Evolutionary conservation across 208 protist species (phyloP).

Genomic region (Willaertia magna): DNA sequence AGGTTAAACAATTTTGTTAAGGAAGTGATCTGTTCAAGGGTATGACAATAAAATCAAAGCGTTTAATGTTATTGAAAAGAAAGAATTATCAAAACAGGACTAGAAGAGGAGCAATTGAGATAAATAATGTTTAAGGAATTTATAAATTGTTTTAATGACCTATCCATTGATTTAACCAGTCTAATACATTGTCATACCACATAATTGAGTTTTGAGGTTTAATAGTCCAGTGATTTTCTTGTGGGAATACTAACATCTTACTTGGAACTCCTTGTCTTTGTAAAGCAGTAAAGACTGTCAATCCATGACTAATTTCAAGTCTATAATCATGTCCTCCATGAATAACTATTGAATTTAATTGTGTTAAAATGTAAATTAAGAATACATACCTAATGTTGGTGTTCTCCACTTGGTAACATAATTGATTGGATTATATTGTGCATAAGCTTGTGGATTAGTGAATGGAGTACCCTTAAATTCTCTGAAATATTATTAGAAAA

Average conservation of each 20-base stretch:
- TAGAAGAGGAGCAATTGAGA: no score
- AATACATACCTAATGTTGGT: slow-evolving; percentile 25
- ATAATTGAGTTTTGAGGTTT: slow-evolving; percentile 25
- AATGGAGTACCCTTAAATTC: not conserved
- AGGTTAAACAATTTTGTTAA: no score
- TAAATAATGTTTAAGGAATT: no score
- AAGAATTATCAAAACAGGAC: no score
- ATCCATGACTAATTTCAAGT: slow-evolving; percentile 19
- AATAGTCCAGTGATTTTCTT: slow-evolving; percentile 32
- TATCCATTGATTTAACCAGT: slow-evolving; percentile 15
- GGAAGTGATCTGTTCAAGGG: no score
- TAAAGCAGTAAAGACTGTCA: slow-evolving; percentile 22
- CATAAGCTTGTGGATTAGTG: not conserved
- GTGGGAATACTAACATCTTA: slow-evolving; percentile 24
- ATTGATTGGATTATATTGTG: slow-evolving; percentile 18
- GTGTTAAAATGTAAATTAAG: not conserved
- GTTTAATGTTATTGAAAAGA: no score
- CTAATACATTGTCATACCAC: slow-evolving; percentile 28
- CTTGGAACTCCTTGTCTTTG: slow-evolving; percentile 23
- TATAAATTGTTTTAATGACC: no score
- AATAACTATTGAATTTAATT: no score
- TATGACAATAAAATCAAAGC: no score
- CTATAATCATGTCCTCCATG: not conserved
- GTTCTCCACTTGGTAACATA: slow-evolving; percentile 19
- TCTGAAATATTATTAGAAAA: no score